These are phyloP conservation scores for Tarenaya hassleriana DNA, from an alignment of 345 rosid genomes.

Conservation along the genomic window DNA sequence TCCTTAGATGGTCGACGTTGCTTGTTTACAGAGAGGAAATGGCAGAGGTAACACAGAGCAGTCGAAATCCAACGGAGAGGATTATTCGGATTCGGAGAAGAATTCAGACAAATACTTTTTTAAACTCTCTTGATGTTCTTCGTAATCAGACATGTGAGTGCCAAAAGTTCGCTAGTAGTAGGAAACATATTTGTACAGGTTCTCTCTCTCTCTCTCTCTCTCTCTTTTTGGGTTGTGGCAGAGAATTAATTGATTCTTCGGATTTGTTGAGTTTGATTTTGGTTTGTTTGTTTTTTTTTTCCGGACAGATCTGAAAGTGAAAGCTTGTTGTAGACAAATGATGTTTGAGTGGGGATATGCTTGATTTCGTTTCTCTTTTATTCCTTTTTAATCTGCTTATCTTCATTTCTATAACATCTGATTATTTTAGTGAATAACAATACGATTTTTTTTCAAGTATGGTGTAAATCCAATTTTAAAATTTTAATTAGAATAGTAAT, in stretches of 20 bases:
- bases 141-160: no score
- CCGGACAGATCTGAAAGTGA: conserved; percentile 23
- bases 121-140: no score
- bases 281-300: conserved; percentile 19
- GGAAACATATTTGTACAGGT: conserved; percentile 12
- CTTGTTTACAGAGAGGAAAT: conserved; percentile 64
- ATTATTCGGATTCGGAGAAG: no score
- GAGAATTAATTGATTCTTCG: conserved; percentile 23
- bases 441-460: no score
- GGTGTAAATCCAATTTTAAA: no score
- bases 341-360: conserved; percentile 1
- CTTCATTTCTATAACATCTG: no score
- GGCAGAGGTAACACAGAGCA: conserved; percentile 97
- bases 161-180: no score
- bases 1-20: not conserved
- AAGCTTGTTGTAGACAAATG: conserved; percentile 10
- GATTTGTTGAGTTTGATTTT: conserved; percentile 28
- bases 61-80: no score
- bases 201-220: conserved; percentile 12
- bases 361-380: no score
- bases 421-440: no score
- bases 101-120: not conserved
- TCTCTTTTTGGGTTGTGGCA: not conserved
- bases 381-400: no score
- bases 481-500: no score